Percentiles rank a stretch among this genome's conserved stretches.
Evolutionary conservation across 371 early-diverging fungal species (phyloP).

Genomic region (Agmasoma carcini): DNA sequence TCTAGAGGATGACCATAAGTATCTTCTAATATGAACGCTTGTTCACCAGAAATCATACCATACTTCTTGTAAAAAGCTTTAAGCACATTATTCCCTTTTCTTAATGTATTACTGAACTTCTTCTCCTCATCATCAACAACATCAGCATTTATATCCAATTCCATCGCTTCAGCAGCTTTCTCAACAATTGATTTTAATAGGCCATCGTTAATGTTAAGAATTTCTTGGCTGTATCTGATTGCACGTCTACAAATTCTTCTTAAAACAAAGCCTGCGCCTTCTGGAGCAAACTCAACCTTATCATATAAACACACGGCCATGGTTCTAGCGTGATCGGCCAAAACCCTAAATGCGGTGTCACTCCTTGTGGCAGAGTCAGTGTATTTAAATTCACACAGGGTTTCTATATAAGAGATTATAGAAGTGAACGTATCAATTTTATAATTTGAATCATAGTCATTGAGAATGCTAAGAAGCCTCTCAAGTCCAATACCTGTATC

Average conservation of each 20-base stretch:
- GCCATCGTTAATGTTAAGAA: constrained; percentile 57
- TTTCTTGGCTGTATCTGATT: constrained; percentile 78
- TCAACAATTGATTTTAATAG: constrained; percentile 28
- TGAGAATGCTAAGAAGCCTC: constrained; percentile 83
- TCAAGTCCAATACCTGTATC: constrained; percentile 98
- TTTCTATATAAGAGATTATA: constrained; percentile 62
- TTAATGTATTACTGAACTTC: constrained; percentile 83
- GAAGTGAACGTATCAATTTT: constrained; percentile 59
- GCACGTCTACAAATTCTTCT: constrained; percentile 91
- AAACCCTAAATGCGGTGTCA: constrained; percentile 91
- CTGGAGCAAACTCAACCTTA: constrained; percentile 82
- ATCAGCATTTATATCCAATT: constrained; percentile 67
- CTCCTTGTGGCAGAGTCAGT: constrained; percentile 58
- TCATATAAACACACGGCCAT: constrained; percentile 88
- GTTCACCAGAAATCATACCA: constrained; percentile 63
- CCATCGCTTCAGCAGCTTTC: constrained; percentile 40
- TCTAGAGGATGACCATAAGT: constrained; percentile 99
- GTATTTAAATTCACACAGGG: constrained; percentile 67
- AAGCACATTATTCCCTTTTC: constrained; percentile 74
- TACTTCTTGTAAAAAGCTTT: too few relatives aligned
- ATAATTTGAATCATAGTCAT: constrained; percentile 88
- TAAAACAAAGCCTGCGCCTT: constrained; percentile 94
- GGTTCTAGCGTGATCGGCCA: constrained; percentile 95
- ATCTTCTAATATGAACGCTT: constrained; percentile 92
- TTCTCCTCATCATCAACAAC: constrained; percentile 85